phyloP scores from a whole-genome alignment of 768 basidiomycete species.

The Xerocomellus dryophilus region DNA sequence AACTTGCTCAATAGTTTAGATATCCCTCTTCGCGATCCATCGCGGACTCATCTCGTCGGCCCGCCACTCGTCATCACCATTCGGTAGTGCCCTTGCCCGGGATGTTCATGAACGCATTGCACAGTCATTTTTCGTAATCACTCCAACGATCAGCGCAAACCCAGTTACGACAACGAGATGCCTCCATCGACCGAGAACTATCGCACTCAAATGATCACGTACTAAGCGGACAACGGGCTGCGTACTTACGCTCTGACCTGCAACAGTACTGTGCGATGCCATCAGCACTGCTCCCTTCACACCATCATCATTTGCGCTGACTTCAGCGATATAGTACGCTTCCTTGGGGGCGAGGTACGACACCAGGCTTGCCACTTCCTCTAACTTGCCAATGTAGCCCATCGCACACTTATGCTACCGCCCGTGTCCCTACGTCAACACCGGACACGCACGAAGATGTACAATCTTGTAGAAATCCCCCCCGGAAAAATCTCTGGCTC shows the following conservation, averaged over 20 bases:
- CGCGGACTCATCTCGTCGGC: conserved; percentile 12
- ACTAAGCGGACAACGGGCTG: background rate
- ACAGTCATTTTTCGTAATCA: background rate
- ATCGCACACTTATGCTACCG: background rate
- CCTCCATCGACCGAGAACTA: conserved; percentile 14
- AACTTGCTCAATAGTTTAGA: background rate
- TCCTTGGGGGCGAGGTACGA: conserved; percentile 33
- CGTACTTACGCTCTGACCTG: background rate
- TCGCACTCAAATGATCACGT: background rate
- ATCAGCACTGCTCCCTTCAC: background rate
- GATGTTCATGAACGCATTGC: too few species aligned
- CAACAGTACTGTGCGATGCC: background rate
- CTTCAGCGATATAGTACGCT: conserved; percentile 29
- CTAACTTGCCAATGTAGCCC: conserved; percentile 12
- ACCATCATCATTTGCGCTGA: background rate
- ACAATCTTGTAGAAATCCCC: conserved; percentile 1
- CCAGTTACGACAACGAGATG: conserved; percentile 12
- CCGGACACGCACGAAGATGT: background rate
- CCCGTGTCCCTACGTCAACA: background rate
- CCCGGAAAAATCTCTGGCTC: background rate
- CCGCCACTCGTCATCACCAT: conserved; percentile 2
- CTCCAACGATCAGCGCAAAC: background rate
- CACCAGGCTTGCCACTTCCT: conserved; percentile 27
- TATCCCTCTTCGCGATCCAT: conserved; percentile 21
- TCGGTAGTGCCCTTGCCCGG: conserved; percentile 1